phyloP scores from a whole-genome alignment of 768 basidiomycete species.

The Boletus patriciae region DNA sequence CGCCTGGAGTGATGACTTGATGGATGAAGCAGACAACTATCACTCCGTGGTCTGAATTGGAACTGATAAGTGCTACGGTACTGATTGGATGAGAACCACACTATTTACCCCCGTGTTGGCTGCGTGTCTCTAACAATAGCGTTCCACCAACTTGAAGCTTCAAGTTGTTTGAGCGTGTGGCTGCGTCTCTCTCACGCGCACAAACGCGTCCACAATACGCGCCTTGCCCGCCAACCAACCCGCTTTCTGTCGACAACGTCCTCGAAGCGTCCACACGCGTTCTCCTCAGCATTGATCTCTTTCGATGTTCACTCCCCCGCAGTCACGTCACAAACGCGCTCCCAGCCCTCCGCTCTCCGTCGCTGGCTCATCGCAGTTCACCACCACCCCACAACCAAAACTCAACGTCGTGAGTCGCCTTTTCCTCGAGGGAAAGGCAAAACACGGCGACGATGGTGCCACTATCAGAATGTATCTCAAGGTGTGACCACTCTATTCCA shows the following conservation, averaged over 20 bases:
- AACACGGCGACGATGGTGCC: slow-evolving; percentile 62
- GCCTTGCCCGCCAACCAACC: slow-evolving; percentile 9
- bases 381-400: slow-evolving; percentile 46
- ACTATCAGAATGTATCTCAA: slow-evolving; percentile 76
- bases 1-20: no score
- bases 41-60: no score
- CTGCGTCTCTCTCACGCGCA: slow-evolving; percentile 7
- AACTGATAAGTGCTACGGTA: no score
- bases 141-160: no score
- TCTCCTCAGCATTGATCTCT: neutral
- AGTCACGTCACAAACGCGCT: slow-evolving; percentile 31
- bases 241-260: slow-evolving; percentile 13
- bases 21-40: no score
- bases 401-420: slow-evolving; percentile 72
- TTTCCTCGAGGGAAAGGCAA: slow-evolving; percentile 72
- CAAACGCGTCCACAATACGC: slow-evolving; percentile 25
- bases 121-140: no score
- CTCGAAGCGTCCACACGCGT: neutral
- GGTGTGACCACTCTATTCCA: slow-evolving; percentile 37
- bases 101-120: no score
- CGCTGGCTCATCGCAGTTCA: slow-evolving; percentile 45
- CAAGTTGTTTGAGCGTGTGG: no score
- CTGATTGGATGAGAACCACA: no score
- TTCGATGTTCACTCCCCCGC: slow-evolving; percentile 18
- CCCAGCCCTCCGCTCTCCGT: slow-evolving; percentile 33